A percentile compares a stretch with the other conserved stretches of the same genome.
Evolutionary conservation across 2,329 filamentous ascomycete genomes (phyloP).

Genomic region (Colletotrichum sp.): DNA sequence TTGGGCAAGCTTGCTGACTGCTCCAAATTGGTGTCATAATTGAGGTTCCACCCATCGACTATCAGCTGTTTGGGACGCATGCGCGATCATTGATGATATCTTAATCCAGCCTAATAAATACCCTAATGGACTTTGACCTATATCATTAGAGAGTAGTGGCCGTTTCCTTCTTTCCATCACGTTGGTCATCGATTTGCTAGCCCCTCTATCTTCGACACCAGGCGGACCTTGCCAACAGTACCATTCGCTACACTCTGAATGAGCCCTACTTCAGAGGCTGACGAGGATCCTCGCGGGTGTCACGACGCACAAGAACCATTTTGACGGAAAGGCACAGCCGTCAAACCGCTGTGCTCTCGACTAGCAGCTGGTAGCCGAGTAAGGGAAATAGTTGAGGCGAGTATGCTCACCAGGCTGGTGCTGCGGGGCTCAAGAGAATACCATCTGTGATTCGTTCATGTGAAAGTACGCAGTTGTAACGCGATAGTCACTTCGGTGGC

Average conservation of each 20-base stretch:
- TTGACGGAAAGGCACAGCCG: background rate
- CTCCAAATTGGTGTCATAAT: background rate
- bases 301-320: background rate
- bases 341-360: background rate
- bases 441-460: background rate
- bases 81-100: background rate
- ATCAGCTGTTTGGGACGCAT: accelerated
- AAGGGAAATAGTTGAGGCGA: background rate
- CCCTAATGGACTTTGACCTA: background rate
- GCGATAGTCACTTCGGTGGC: background rate
- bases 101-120: background rate
- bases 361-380: background rate
- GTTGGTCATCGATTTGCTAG: background rate
- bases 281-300: background rate
- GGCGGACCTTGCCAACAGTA: background rate
- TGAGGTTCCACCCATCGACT: accelerated
- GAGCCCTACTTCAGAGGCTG: background rate
- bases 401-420: accelerated
- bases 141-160: background rate
- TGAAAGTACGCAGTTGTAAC: background rate
- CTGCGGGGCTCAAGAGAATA: background rate
- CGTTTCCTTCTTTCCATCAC: background rate
- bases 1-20: conserved; percentile 3
- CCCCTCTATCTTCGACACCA: background rate
- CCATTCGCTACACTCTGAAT: background rate